Conservation (phyloP, 2,329 filamentous ascomycete species). For the Mycogone perniciosa region DNA sequence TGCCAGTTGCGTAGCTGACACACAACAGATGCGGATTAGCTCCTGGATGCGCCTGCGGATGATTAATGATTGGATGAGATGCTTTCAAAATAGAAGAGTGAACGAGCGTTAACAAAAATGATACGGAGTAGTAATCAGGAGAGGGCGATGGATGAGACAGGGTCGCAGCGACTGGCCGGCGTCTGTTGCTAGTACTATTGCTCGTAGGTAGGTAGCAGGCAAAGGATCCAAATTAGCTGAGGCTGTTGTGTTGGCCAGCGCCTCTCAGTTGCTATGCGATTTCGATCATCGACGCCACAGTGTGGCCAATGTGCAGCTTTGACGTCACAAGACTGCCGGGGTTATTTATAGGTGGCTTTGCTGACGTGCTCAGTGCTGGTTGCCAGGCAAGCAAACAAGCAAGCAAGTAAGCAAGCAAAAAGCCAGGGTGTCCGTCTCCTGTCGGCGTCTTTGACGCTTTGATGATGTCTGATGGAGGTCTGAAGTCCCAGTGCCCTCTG, state of each 20-base stretch:
- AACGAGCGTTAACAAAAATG: slow-evolving; percentile 1
- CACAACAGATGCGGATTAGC: slow-evolving; percentile 2
- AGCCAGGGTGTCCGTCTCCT: too few relatives aligned
- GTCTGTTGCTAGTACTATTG: neutral
- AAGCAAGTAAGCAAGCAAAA: too few relatives aligned
- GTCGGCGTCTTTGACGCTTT: too few relatives aligned
- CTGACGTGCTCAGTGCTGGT: neutral
- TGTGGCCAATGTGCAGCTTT: slow-evolving; percentile 5
- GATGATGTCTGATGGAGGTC: too few relatives aligned
- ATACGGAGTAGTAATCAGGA: slow-evolving; percentile 4
- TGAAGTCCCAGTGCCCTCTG: too few relatives aligned
- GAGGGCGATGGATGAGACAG: neutral
- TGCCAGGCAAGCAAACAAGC: neutral
- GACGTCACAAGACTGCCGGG: slow-evolving; percentile 6
- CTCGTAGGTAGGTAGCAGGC: neutral
- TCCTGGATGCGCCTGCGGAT: neutral
- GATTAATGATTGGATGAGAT: slow-evolving; percentile 3
- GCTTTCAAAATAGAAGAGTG: neutral
- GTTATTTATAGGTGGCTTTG: neutral
- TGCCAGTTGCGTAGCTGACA: neutral
- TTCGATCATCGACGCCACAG: slow-evolving; percentile 1
- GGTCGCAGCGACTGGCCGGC: neutral
- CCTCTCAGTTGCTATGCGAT: neutral
- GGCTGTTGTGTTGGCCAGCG: neutral
- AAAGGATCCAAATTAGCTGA: neutral